Evolutionary conservation across 2,329 filamentous ascomycete species (phyloP).

Genomic region (Aureobasidium leucospermi): DNA sequence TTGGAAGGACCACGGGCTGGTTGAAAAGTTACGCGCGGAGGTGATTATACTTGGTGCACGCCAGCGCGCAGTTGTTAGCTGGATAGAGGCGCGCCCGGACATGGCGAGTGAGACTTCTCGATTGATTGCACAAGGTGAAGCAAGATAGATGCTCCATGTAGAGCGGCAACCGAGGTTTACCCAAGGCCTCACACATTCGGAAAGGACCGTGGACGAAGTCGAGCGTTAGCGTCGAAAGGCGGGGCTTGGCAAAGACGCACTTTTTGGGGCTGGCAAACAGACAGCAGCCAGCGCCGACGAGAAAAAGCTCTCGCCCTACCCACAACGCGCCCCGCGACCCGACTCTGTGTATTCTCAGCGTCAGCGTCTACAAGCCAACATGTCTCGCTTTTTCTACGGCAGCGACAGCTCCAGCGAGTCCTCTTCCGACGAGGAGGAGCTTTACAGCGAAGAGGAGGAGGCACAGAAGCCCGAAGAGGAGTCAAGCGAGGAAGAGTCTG

Average conservation of each 20-base stretch:
- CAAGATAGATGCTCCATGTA: background rate
- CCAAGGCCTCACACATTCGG: background rate
- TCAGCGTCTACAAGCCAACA: slow-evolving; percentile 40
- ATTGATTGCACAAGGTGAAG: too few species aligned
- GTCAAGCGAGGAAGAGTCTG: slow-evolving; percentile 44
- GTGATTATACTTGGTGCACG: background rate
- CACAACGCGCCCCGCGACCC: slow-evolving; percentile 1
- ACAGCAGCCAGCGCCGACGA: background rate
- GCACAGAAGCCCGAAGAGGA: slow-evolving; percentile 49
- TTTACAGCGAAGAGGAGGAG: slow-evolving; percentile 74
- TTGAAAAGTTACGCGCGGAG: background rate
- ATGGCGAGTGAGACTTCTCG: background rate
- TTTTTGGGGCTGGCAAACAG: background rate
- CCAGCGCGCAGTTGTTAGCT: background rate
- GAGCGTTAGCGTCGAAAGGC: too few species aligned
- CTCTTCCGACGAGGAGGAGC: slow-evolving; percentile 88
- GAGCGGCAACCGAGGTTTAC: background rate
- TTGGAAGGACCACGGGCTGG: background rate
- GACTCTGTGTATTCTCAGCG: slow-evolving; percentile 8
- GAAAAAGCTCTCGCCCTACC: background rate
- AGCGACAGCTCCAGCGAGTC: slow-evolving; percentile 94
- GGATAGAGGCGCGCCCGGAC: background rate
- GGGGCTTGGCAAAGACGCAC: background rate
- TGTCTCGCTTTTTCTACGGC: slow-evolving; percentile 97
- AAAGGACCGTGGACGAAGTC: too few species aligned